These are phyloP conservation scores for Metarhizium anisopliae DNA, from an alignment of 2,329 filamentous ascomycete genomes.

Conservation along the genomic window DNA sequence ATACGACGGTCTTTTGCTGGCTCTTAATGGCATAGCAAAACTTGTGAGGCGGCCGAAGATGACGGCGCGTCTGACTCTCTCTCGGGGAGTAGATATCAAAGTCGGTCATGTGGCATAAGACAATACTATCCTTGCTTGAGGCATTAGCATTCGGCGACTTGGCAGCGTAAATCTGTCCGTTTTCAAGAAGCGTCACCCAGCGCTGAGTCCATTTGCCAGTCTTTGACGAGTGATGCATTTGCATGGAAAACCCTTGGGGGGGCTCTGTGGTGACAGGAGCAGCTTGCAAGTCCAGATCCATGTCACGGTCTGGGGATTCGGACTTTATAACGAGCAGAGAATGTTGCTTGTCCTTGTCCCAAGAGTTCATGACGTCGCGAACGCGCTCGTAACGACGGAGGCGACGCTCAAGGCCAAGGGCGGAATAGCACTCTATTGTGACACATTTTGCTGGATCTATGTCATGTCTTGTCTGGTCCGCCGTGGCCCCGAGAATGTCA, in stretches of 20 bases:
- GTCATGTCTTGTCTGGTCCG: conserved; percentile 50
- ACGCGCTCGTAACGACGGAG: conserved; percentile 80
- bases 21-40: conserved; percentile 85
- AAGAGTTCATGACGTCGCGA: conserved; percentile 84
- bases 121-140: conserved; percentile 56
- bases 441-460: conserved; percentile 59
- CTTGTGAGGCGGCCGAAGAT: conserved; percentile 75
- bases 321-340: conserved; percentile 57
- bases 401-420: conserved; percentile 71
- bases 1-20: conserved; percentile 79
- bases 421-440: conserved; percentile 67
- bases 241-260: conserved; percentile 58
- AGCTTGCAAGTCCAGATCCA: conserved; percentile 55
- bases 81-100: conserved; percentile 85
- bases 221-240: conserved; percentile 72
- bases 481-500: conserved; percentile 63
- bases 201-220: conserved; percentile 85
- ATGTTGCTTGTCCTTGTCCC: conserved; percentile 76
- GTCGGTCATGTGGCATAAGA: conserved; percentile 78
- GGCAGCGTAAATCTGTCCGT: conserved; percentile 62
- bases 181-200: conserved; percentile 62
- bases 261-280: conserved; percentile 50
- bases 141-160: conserved; percentile 58
- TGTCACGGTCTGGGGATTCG: conserved; percentile 42
- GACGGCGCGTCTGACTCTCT: conserved; percentile 55